Evolutionary conservation across 2,329 filamentous ascomycete species (phyloP), one percentile per base, ranked within the genome.

Genomic region (Talaromyces albobiverticillius): DNA sequence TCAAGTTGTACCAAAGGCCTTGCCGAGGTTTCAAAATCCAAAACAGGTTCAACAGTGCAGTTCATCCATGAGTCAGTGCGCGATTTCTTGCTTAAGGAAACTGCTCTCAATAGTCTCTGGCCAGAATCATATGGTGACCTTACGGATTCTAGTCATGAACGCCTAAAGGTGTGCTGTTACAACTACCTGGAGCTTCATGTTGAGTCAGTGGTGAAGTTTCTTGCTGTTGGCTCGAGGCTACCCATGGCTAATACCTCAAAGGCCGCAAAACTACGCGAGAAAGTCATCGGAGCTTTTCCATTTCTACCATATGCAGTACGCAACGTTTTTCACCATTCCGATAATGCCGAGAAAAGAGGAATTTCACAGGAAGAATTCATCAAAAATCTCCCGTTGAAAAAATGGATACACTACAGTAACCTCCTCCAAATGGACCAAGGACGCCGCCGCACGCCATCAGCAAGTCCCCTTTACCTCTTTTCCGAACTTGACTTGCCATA

Each of bases 131-230:
- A 64, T 20, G 62, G 66, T 1, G 49, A 59, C 31, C 25, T 36
- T 3, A 10, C 7, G 7, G n/a, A 26, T 10, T 16, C 7, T 3
- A 69, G 75, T 49, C 68, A 81, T 31, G 69, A 79, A 1, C 61
- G 53, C 13, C 60, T 79, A 11, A 79, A 73, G 55, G 45, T 68
- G n/a, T 76, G 71, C 53, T 82, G 79, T 56, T 50, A 66, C 2
- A 54, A 51, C 1, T 77, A 80, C 54, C 54, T 81, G 2, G 60
- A 46, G 13, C 46, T 63, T 23, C 57, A 66, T 53, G 56, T 61
- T 11, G 14, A 5, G 6, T 20, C 13, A 40, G 14, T n/a, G 9
- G 0, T 2, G 26, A 45, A 14, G 8, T 11, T 3, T 45, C 26
- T 46, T 26, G 5, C 46, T 48, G 2, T 26, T 16, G 13, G 32